These are phyloP conservation scores for Paradendryphiella salina DNA, from an alignment of 2,329 filamentous ascomycete species.

Conservation along the genomic window DNA sequence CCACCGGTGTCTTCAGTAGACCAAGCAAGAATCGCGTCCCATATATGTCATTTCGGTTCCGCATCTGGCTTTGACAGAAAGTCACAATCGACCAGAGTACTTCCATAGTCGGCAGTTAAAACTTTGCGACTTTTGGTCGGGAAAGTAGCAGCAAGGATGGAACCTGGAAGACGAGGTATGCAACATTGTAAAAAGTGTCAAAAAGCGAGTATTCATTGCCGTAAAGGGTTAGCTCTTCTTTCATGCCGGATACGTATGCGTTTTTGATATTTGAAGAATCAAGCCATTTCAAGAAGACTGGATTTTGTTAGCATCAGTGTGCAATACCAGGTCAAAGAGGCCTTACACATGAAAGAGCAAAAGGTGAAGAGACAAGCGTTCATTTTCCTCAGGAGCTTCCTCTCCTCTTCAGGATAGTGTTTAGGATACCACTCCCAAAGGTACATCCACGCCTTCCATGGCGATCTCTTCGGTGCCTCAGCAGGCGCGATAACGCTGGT, in stretches of 20 bases:
- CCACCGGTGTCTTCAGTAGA: conserved; percentile 43
- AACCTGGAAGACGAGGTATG: conserved; percentile 48
- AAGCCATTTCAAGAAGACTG: conserved; percentile 47
- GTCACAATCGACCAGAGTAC: conserved; percentile 49
- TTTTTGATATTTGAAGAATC: conserved; percentile 51
- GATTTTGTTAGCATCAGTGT: background rate
- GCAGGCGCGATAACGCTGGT: conserved; percentile 39
- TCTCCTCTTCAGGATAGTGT: conserved; percentile 42
- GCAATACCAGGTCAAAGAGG: background rate
- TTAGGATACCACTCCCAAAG: conserved; percentile 47
- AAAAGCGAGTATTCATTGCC: conserved; percentile 62
- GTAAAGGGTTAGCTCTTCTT: conserved; percentile 37
- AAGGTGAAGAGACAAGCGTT: conserved; percentile 45
- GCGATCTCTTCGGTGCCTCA: conserved; percentile 43
- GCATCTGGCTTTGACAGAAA: conserved; percentile 47
- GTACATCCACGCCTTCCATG: conserved; percentile 47
- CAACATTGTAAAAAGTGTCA: conserved; percentile 53
- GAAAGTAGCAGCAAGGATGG: conserved; percentile 47
- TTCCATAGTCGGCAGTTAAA: conserved; percentile 47
- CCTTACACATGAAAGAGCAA: conserved; percentile 46
- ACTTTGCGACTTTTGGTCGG: conserved; percentile 43
- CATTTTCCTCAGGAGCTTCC: conserved; percentile 42
- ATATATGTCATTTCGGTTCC: conserved; percentile 46
- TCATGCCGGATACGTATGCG: conserved; percentile 48
- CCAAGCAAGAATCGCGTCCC: conserved; percentile 47